phyloP scores from a whole-genome alignment of 306 rosid genomes.

The Quercus wislizeni region DNA sequence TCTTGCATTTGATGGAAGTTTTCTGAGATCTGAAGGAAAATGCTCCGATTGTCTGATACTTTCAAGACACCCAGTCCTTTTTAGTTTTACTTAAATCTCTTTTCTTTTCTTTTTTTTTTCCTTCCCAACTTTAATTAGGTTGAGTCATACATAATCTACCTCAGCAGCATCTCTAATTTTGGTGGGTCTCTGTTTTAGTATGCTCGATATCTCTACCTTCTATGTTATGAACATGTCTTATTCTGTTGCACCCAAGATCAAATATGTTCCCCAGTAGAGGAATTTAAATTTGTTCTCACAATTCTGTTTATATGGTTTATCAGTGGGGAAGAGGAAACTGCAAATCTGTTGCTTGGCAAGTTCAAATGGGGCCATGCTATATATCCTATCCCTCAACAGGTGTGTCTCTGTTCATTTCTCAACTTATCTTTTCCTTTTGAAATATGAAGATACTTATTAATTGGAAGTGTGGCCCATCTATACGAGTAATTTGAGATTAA shows the following conservation, averaged over 20 bases:
- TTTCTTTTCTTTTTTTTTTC: neutral
- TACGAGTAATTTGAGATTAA: slow-evolving; percentile 3
- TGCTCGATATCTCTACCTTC: neutral
- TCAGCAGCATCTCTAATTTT: neutral
- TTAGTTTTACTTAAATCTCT: neutral
- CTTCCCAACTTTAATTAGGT: neutral
- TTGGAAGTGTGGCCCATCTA: neutral
- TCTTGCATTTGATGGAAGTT: neutral
- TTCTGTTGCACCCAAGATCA: slow-evolving; percentile 1
- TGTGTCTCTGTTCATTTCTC: slow-evolving; percentile 23
- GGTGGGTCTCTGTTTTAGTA: neutral
- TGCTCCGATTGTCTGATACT: neutral
- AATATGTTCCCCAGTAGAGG: neutral
- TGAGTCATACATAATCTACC: neutral
- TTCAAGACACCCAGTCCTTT: neutral
- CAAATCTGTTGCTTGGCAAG: slow-evolving; percentile 77
- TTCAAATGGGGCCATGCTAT: slow-evolving; percentile 98
- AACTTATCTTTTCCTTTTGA: neutral
- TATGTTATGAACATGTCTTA: slow-evolving; percentile 9
- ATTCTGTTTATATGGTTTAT: slow-evolving; percentile 22
- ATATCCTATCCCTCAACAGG: slow-evolving; percentile 72
- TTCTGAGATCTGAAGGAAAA: neutral
- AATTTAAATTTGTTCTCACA: neutral
- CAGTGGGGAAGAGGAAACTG: slow-evolving; percentile 97
- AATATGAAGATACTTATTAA: neutral